Percentiles rank a stretch among this genome's conserved stretches.
Conservation (phyloP, 192 early-diverging fungal genomes). For the Ramicandelaber brevisporus region DNA sequence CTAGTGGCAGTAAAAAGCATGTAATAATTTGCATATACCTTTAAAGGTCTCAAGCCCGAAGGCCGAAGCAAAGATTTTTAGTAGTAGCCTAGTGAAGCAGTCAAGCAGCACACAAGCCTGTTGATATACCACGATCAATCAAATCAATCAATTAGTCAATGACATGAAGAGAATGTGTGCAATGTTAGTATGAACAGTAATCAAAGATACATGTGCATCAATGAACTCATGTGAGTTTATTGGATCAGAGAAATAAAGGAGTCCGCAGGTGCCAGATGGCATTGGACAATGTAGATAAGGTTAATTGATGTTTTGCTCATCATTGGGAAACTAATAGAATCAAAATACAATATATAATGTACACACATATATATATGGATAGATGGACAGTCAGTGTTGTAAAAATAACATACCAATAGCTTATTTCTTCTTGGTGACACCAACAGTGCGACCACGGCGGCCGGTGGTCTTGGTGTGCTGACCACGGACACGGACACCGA, state of each 20-base stretch:
- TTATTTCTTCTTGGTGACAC: constrained; percentile 93
- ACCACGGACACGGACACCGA: constrained; percentile 96
- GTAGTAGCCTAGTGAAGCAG: too few relatives aligned
- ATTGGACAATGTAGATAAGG: constrained; percentile 36
- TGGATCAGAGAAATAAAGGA: not conserved
- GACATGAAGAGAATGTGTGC: too few relatives aligned
- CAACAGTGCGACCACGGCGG: constrained; percentile 83
- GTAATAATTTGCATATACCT: too few relatives aligned
- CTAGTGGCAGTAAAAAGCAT: too few relatives aligned
- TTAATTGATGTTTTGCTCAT: constrained; percentile 12
- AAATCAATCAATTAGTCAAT: too few relatives aligned
- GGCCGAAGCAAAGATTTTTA: too few relatives aligned
- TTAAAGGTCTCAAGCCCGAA: too few relatives aligned
- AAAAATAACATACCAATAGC: constrained; percentile 1
- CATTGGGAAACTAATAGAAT: constrained; percentile 4
- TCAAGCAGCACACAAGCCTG: too few relatives aligned
- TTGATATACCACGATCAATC: too few relatives aligned
- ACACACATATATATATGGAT: not conserved
- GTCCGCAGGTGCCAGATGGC: too few relatives aligned
- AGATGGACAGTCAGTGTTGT: constrained; percentile 1
- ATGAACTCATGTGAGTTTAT: not conserved
- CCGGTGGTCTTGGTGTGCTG: constrained; percentile 99
- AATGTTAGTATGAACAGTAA: not conserved
- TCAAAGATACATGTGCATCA: not conserved
- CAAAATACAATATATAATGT: constrained; percentile 2